Evolutionary conservation across 2,329 filamentous ascomycete species (phyloP).

Genomic region (Aureobasidium melanogenum): DNA sequence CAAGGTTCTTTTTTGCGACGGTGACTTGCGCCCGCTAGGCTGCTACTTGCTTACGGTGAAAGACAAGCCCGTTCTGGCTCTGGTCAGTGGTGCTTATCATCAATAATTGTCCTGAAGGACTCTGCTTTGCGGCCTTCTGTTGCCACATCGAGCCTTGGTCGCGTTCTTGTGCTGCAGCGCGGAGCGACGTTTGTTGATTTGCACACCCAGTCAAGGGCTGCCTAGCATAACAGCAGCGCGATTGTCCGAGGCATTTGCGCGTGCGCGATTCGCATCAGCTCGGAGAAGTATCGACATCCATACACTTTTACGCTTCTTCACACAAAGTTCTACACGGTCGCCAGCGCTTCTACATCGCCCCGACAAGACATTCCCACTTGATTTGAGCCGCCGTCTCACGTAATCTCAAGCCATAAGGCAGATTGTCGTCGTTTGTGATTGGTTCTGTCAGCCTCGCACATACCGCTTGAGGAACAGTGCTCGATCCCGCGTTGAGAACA

Average conservation of each 20-base stretch:
- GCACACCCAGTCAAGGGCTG: not conserved
- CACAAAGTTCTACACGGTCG: constrained; percentile 5
- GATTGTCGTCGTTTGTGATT: constrained; percentile 13
- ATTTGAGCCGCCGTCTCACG: constrained; percentile 11
- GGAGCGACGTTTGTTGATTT: constrained; percentile 9
- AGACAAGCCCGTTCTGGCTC: constrained; percentile 10
- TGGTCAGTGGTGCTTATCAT: constrained; percentile 11
- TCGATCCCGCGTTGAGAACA: not conserved
- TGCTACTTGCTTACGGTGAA: constrained; percentile 10
- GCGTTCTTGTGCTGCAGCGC: constrained; percentile 7
- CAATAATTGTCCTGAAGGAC: constrained; percentile 9
- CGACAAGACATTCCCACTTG: constrained; percentile 12
- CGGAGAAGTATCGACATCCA: not conserved
- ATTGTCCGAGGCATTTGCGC: not conserved
- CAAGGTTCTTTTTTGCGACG: constrained; percentile 12
- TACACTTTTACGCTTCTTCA: constrained; percentile 5
- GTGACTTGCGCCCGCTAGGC: constrained; percentile 13
- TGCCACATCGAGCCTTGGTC: constrained; percentile 11
- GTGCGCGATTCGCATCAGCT: not conserved
- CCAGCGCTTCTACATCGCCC: constrained; percentile 4
- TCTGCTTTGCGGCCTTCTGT: constrained; percentile 7
- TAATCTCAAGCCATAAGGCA: constrained; percentile 13
- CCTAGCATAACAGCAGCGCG: constrained; percentile 5
- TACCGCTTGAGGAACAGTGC: constrained; percentile 6
- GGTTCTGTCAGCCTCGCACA: constrained; percentile 1